Evolutionary conservation across 306 rosid genomes (phyloP).

Genomic region (Cyamopsis tetragonoloba): DNA sequence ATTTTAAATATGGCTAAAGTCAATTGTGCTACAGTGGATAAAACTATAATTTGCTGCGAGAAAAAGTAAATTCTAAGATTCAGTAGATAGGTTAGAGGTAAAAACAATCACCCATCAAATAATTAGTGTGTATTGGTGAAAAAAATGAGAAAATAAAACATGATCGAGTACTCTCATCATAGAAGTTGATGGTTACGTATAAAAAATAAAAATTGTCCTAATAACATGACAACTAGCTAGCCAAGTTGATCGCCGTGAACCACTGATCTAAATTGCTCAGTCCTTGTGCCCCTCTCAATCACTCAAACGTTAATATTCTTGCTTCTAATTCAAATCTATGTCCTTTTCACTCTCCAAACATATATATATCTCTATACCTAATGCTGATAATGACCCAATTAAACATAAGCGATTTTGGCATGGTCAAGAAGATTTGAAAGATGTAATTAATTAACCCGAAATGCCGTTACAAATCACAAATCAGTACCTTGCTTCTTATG

Average conservation of each 20-base stretch:
- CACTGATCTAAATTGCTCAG: background rate
- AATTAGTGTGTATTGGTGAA: background rate
- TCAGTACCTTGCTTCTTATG: background rate
- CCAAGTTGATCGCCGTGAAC: conserved; percentile 12
- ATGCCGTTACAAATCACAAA: background rate
- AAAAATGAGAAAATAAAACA: background rate
- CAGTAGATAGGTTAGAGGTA: background rate
- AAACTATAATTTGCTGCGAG: too few relatives aligned
- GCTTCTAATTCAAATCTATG: conserved; percentile 9
- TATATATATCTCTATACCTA: background rate
- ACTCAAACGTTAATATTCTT: conserved; percentile 17
- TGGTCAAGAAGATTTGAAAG: background rate
- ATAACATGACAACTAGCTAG: conserved; percentile 22
- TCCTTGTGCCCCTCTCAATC: conserved; percentile 10
- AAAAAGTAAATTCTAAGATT: too few relatives aligned
- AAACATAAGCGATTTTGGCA: conserved; percentile 4
- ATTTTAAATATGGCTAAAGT: too few relatives aligned
- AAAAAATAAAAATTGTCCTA: too few relatives aligned
- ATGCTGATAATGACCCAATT: conserved; percentile 9
- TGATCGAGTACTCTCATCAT: background rate
- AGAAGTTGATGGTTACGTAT: background rate
- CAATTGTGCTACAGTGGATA: too few relatives aligned
- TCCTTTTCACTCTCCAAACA: background rate
- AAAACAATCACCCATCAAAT: background rate
- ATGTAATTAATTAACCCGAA: background rate